Conservation (phyloP, 306 rosid genomes). For the Pyrus betulifolia region DNA sequence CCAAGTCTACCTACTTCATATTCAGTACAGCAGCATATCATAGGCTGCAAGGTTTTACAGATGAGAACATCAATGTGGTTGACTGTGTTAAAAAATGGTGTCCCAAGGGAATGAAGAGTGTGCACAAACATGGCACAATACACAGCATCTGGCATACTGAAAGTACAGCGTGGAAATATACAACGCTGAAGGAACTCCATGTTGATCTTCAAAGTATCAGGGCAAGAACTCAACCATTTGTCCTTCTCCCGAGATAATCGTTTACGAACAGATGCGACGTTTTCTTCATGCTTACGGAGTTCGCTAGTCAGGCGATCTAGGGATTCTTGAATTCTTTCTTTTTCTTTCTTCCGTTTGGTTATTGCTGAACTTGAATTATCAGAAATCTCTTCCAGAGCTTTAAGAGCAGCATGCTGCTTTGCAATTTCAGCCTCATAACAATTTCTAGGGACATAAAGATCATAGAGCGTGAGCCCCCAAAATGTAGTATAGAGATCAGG, state of each 20-base stretch:
- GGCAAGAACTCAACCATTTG: conserved; percentile 94
- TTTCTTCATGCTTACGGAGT: conserved; percentile 75
- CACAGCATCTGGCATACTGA: conserved; percentile 99
- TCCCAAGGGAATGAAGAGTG: conserved; percentile 95
- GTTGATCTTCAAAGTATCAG: conserved; percentile 91
- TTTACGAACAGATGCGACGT: conserved; percentile 76
- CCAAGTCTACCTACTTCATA: conserved; percentile 96
- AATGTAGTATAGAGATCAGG: conserved; percentile 94
- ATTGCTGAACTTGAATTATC: conserved; percentile 98
- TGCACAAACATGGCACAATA: conserved; percentile 97
- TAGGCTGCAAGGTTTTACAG: conserved; percentile 94
- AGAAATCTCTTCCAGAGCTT: conserved; percentile 88
- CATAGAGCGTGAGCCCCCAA: conserved; percentile 98
- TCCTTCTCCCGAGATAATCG: conserved; percentile 88
- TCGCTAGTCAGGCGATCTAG: conserved; percentile 81
- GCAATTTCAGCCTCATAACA: conserved; percentile 85
- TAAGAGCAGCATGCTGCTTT: conserved; percentile 80
- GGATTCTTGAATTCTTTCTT: conserved; percentile 96
- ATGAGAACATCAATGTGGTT: conserved; percentile 95
- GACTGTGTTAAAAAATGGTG: conserved; percentile 97
- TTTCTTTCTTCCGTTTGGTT: conserved; percentile 89
- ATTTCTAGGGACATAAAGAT: conserved; percentile 82
- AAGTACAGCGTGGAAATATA: conserved; percentile 97
- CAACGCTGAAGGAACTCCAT: conserved; percentile 99
- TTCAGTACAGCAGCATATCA: conserved; percentile 99